Evolutionary conservation across 139 green algal species (phyloP), one percentile per base, ranked within the genome.

Genomic region (Edaphochlamys debaryana): DNA sequence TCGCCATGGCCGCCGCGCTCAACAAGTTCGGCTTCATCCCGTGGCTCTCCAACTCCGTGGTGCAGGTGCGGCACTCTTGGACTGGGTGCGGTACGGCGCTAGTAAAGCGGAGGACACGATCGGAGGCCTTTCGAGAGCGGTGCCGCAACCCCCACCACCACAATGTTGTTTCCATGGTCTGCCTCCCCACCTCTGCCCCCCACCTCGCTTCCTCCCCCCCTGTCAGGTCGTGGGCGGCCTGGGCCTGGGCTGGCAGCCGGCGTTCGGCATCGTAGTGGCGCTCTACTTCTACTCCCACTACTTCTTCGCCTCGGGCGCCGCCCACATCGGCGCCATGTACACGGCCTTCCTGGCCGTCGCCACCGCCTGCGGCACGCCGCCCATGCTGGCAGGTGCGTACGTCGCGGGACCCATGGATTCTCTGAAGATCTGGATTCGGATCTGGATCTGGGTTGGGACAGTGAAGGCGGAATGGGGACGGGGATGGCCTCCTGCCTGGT

Each of bases 211-310:
- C n/a, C n/a, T n/a, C n/a, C n/a, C n/a, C 29, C 9, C 6, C 30
- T 71, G 15, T n/a, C 70, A 92, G 69, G 60, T 98, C 17, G 94
- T 99, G 15, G 64, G 85, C 29, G 87, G 90, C 42, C 84, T 98
- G 73, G 98, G 97, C 71, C 89, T 99, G 68, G 84, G 90, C 60
- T 99, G 97, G 97, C 97, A 99, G 93, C 85, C 93, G 0, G 92
- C 97, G 40, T 99, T 99, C 74, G 91, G 91, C 75, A 86, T 99
- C 69, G 93, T 99, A 78, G 89, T 94, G 42, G 79, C 94, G 32
- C 88, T 99, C 36, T 99, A 99, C 94, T 99, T 99, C 94, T 99
- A 99, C 94, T 96, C 92, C 30, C 97, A 99, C 94, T 99, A 99
- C 95, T 94, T 99, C 89, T 99, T 99, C 84, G 97, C 97, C 19